These are phyloP conservation scores for Ophiostoma novo-ulmi DNA, from an alignment of 2,329 filamentous ascomycete species.

Conservation along the genomic window DNA sequence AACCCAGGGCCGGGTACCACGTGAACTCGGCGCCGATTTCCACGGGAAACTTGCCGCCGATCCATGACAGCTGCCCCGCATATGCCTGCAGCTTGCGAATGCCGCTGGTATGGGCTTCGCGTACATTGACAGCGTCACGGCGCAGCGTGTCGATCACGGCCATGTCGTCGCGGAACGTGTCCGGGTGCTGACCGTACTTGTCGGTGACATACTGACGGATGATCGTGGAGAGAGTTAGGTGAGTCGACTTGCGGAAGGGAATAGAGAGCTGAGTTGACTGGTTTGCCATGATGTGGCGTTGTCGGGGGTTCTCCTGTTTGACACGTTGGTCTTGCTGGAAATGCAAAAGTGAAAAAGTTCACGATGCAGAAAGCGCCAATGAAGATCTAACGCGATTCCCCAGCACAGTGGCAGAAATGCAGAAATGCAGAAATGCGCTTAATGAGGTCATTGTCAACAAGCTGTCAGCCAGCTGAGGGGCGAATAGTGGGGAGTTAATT, in stretches of 20 bases:
- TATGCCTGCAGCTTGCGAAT: conserved; percentile 86
- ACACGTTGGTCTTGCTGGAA: neutral
- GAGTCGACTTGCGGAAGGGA: conserved; percentile 76
- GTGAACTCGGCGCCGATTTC: conserved; percentile 93
- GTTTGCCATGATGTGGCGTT: neutral
- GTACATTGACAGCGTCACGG: conserved; percentile 78
- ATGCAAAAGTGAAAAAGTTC: neutral
- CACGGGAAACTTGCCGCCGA: conserved; percentile 91
- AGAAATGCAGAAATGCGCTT: conserved; percentile 18
- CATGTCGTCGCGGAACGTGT: conserved; percentile 87
- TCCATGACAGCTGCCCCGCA: conserved; percentile 87
- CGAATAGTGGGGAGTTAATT: conserved; percentile 14
- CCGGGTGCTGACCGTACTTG: conserved; percentile 98
- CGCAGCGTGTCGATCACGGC: conserved; percentile 79
- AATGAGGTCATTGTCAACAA: conserved; percentile 25
- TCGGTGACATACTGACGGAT: conserved; percentile 93
- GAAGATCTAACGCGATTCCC: neutral
- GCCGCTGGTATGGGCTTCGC: conserved; percentile 81
- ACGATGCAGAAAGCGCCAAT: conserved; percentile 7
- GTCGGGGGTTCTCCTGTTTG: neutral
- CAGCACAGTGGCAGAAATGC: neutral
- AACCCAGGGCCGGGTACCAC: conserved; percentile 92
- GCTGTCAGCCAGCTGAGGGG: conserved; percentile 4
- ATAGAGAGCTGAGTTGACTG: conserved; percentile 26
- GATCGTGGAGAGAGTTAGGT: conserved; percentile 70